These are phyloP conservation scores for Hyaloscypha finlandica DNA, from an alignment of 495 filamentous ascomycete species.

Conservation along the genomic window DNA sequence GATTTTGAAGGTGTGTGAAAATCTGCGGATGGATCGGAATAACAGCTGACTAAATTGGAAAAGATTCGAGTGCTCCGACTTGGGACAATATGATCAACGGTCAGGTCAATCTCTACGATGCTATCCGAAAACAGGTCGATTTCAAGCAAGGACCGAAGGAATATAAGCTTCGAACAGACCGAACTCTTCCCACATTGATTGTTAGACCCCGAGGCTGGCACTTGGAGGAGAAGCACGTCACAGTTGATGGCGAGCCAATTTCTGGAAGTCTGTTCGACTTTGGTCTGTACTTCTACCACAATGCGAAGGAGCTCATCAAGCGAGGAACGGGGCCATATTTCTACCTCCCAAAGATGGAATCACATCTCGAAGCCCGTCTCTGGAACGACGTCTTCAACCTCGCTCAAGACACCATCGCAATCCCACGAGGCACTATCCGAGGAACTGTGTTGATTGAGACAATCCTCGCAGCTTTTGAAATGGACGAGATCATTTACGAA, in stretches of 20 bases:
- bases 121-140: slow-evolving; percentile 90
- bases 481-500: slow-evolving; percentile 99
- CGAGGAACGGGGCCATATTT: slow-evolving; percentile 92
- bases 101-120: slow-evolving; percentile 98
- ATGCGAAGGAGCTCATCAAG: slow-evolving; percentile 84
- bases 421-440: slow-evolving; percentile 89
- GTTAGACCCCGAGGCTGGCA: slow-evolving; percentile 91
- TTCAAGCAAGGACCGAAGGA: slow-evolving; percentile 95
- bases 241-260: slow-evolving; percentile 92
- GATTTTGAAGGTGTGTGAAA: slow-evolving; percentile 83
- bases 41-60: slow-evolving; percentile 10
- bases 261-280: slow-evolving; percentile 96
- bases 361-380: slow-evolving; percentile 91
- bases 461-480: slow-evolving; percentile 98
- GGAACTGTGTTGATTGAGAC: slow-evolving; percentile 98
- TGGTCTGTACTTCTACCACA: slow-evolving; percentile 99
- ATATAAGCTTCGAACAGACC: slow-evolving; percentile 94
- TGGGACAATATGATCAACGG: slow-evolving; percentile 99
- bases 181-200: slow-evolving; percentile 76
- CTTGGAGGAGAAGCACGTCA: slow-evolving; percentile 98
- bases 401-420: slow-evolving; percentile 86
- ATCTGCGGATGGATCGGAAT: slow-evolving; percentile 8
- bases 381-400: slow-evolving; percentile 99
- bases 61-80: slow-evolving; percentile 94
- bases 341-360: slow-evolving; percentile 99